A percentile compares a stretch with the other conserved stretches of the same genome.
Evolutionary conservation across 1,139 yeast species (phyloP).

Genomic region (Protomyces arabidopsidicola): DNA sequence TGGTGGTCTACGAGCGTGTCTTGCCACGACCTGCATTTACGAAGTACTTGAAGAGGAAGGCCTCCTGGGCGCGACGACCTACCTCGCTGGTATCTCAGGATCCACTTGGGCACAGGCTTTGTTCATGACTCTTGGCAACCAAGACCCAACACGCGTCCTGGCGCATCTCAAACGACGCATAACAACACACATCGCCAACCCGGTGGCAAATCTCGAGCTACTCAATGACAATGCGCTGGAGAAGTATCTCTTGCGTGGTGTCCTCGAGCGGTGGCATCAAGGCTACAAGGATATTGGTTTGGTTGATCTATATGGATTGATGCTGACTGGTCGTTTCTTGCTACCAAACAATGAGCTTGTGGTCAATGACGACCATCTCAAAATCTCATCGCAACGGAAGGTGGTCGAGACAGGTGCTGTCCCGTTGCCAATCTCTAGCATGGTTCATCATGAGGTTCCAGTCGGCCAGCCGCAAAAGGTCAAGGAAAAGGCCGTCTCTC

Average conservation of each 20-base stretch:
- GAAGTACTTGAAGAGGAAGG: constrained; percentile 31
- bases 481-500: constrained; percentile 10
- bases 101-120: constrained; percentile 35
- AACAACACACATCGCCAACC: constrained; percentile 33
- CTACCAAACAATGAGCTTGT: constrained; percentile 30
- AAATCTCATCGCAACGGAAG: constrained; percentile 32
- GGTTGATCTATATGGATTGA: constrained; percentile 34
- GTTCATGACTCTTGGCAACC: constrained; percentile 31
- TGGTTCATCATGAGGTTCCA: constrained; percentile 34
- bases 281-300: constrained; percentile 30
- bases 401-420: constrained; percentile 31
- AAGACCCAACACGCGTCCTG: constrained; percentile 27
- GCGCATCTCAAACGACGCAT: constrained; percentile 32
- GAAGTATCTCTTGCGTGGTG: constrained; percentile 33
- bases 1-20: constrained; percentile 35
- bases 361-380: constrained; percentile 30
- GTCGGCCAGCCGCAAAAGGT: constrained; percentile 18
- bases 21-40: constrained; percentile 33
- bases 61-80: constrained; percentile 34
- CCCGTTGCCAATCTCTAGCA: constrained; percentile 35
- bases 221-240: constrained; percentile 31
- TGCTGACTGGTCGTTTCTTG: constrained; percentile 33
- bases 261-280: constrained; percentile 31
- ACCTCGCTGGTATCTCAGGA: constrained; percentile 34
- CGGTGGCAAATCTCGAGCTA: constrained; percentile 31